Base-by-base conservation (phyloP, 257 asterid species). In the Solanum etuberosum region DNA sequence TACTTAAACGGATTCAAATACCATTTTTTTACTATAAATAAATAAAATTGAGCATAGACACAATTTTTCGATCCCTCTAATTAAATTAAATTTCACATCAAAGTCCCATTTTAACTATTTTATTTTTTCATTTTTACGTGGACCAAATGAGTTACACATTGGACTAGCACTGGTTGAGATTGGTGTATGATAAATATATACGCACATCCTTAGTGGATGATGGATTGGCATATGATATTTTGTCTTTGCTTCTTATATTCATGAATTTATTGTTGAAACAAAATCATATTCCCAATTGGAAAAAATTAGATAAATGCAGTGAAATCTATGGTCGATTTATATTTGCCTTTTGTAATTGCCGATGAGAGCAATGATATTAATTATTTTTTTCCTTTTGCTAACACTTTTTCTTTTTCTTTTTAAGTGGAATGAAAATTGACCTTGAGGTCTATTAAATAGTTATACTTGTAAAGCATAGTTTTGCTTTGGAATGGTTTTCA, bases 221-320 rank as follows among this genome's bases (percentile, higher is more conserved):
- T 84, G 59, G 3, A 57, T 84, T 84, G 71, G n/a, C 20, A 35
- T 46, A 20, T 54, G 83, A 72, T 86, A 21, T 25, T 23, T 77
- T 11, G 0, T 40, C 70, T 23, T 61, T 72, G 31, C 72, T n/a
- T 59, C 27, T 85, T 77, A 63, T 11, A 9, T 18, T 27, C 80
- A 9, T 61, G 14, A 61, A 61, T n/a, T n/a, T 63, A 32, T 15
- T 38, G 38, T 91, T 92, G 93, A 92, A 90, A 86, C 91, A 18
- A 89, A 86, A 91, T 93, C 94, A 93, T 84, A 15, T 90, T 90
- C 51, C 94, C 93, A 93, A 90, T 77, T 25, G 61, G 13, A 81
- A 76, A 61, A 18, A 54, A 20, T n/a, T n/a, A n/a, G 27, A 40
- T 68, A 6, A 21, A 38, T 9, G 38, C 74, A 57, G 80, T 90